A percentile compares a stretch with the other conserved stretches of the same genome.
Conservation (phyloP, 352 stramenopile species). For the Phytophthora pisi region DNA sequence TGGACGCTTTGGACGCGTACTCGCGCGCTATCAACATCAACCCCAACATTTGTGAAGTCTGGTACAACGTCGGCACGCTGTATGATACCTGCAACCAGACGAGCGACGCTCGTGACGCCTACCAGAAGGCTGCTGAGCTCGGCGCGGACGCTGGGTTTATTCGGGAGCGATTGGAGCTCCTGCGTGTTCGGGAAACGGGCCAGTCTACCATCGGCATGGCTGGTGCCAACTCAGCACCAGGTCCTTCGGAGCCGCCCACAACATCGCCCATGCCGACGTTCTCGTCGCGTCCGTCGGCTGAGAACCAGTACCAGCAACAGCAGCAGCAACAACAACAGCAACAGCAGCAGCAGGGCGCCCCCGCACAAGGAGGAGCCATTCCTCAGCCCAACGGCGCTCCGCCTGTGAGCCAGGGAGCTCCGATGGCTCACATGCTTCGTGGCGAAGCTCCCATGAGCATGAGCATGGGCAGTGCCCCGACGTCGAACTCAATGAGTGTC, state of each 20-base stretch:
- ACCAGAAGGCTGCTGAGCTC: conserved; percentile 89
- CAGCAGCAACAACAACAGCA: conserved; percentile 2
- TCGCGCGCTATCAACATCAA: conserved; percentile 92
- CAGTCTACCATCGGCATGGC: conserved; percentile 87
- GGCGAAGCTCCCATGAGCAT: conserved; percentile 56
- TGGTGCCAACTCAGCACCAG: conserved; percentile 78
- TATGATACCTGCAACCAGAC: conserved; percentile 93
- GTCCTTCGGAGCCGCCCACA: conserved; percentile 79
- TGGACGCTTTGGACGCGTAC: conserved; percentile 89
- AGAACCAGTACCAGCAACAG: conserved; percentile 55
- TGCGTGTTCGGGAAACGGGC: conserved; percentile 77
- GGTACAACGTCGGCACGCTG: conserved; percentile 91
- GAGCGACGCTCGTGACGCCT: conserved; percentile 86
- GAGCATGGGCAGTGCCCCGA: conserved; percentile 52
- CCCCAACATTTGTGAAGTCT: conserved; percentile 91
- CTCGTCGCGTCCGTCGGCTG: conserved; percentile 63
- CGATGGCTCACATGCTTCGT: conserved; percentile 64
- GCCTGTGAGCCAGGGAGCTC: conserved; percentile 39
- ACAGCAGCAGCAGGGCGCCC: conserved; percentile 40
- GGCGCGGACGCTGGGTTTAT: conserved; percentile 86
- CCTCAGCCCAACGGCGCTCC: conserved; percentile 37
- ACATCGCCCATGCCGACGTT: conserved; percentile 90
- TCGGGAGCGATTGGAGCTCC: conserved; percentile 76
- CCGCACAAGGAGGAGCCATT: conserved; percentile 28
- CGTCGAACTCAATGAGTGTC: conserved; percentile 42